phyloP scores from a whole-genome alignment of 2,329 filamentous ascomycete genomes.

The Curvularia sp. region DNA sequence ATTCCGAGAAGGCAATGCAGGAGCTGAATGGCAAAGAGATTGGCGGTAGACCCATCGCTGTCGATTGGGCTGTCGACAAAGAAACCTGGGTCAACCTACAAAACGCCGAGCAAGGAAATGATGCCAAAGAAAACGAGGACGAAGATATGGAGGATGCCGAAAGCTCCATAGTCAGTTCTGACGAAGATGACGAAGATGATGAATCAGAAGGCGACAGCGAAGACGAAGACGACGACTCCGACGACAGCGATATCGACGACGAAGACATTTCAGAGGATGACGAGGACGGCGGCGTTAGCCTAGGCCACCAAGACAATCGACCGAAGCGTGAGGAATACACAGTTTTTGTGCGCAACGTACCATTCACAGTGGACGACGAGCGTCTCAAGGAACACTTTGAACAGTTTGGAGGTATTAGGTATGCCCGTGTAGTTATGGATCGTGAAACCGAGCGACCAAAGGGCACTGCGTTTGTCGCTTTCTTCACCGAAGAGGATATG shows the following conservation, averaged over 20 bases:
- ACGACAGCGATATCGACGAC: conserved; percentile 53
- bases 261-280: conserved; percentile 46
- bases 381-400: conserved; percentile 83
- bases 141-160: conserved; percentile 48
- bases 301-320: conserved; percentile 37
- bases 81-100: conserved; percentile 75
- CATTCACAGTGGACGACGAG: conserved; percentile 85
- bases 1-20: conserved; percentile 87
- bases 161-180: conserved; percentile 45
- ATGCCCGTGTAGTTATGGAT: conserved; percentile 91
- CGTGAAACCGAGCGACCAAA: conserved; percentile 82
- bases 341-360: conserved; percentile 91
- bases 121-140: conserved; percentile 51
- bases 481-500: conserved; percentile 78
- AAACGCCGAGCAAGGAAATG: conserved; percentile 47
- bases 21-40: conserved; percentile 88
- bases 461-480: conserved; percentile 95
- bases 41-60: conserved; percentile 85
- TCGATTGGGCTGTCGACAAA: conserved; percentile 97
- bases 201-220: conserved; percentile 35
- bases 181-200: conserved; percentile 52
- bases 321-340: conserved; percentile 72
- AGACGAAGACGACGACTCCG: conserved; percentile 46
- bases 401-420: conserved; percentile 87
- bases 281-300: conserved; percentile 49